Conservation (phyloP, 2,329 filamentous ascomycete species). For the Macroventuria anomochaeta region DNA sequence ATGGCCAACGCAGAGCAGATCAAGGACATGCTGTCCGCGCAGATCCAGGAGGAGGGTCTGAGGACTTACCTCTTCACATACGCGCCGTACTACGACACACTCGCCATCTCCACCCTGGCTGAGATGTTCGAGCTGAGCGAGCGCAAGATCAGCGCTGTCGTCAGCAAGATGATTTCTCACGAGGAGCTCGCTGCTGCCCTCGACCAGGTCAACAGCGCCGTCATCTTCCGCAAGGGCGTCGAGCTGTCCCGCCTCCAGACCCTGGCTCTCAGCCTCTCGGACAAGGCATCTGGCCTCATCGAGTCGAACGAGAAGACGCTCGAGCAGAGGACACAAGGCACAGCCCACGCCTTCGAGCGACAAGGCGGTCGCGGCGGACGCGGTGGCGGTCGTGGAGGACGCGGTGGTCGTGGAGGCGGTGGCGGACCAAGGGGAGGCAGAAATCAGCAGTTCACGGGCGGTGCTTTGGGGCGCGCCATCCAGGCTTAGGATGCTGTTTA, state of each 20-base stretch:
- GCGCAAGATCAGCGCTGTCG: constrained; percentile 90
- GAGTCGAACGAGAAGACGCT: constrained; percentile 97
- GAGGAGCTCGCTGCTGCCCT: constrained; percentile 95
- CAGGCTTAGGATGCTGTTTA: constrained; percentile 49
- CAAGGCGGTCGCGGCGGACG: constrained; percentile 79
- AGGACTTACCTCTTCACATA: constrained; percentile 99
- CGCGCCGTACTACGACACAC: constrained; percentile 97
- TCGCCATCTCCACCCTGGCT: constrained; percentile 83
- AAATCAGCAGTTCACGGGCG: constrained; percentile 81
- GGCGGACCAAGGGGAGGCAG: constrained; percentile 63
- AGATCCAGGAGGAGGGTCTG: constrained; percentile 98
- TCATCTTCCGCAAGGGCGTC: constrained; percentile 99
- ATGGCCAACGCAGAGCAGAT: constrained; percentile 92
- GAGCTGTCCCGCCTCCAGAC: constrained; percentile 96
- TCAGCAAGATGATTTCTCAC: constrained; percentile 99
- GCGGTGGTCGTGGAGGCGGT: constrained; percentile 70
- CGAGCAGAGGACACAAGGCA: constrained; percentile 95
- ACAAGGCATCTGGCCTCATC: constrained; percentile 95
- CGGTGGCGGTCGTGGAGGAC: constrained; percentile 63
- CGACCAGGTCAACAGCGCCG: constrained; percentile 95
- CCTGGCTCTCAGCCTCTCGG: constrained; percentile 88
- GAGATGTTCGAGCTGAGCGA: constrained; percentile 94
- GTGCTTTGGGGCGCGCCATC: constrained; percentile 70
- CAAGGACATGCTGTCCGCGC: constrained; percentile 95
- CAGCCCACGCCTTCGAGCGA: constrained; percentile 91